A percentile compares a stretch with the other conserved stretches of the same genome.
These are phyloP conservation scores for Fusarium denticulatum DNA, from an alignment of 2,329 filamentous ascomycete genomes.

Conservation along the genomic window DNA sequence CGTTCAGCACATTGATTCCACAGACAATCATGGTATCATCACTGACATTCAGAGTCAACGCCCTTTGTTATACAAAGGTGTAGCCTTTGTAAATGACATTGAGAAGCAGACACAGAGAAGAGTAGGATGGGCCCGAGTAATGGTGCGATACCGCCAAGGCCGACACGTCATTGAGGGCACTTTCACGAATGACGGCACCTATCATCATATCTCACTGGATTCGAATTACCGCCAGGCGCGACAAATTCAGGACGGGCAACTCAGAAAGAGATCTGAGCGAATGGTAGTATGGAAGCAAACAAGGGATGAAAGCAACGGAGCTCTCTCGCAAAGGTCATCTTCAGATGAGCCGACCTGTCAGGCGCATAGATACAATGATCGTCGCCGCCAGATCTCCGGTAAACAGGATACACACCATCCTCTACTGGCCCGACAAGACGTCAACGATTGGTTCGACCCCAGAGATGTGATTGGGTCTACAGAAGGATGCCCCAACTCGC, in stretches of 20 bases:
- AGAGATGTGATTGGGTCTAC: conserved; percentile 71
- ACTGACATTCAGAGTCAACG: background rate
- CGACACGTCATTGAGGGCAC: conserved; percentile 26
- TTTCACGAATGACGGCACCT: conserved; percentile 22
- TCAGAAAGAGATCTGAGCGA: background rate
- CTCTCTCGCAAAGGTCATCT: background rate
- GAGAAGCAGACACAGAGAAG: background rate
- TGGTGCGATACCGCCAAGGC: conserved; percentile 8
- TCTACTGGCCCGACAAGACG: background rate
- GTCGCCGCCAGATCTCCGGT: background rate
- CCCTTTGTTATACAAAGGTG: conserved; percentile 25
- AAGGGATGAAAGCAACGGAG: background rate
- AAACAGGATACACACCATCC: background rate
- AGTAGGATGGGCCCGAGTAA: conserved; percentile 27
- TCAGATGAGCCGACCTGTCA: conserved; percentile 4
- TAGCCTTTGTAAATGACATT: background rate
- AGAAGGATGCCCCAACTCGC: conserved; percentile 78
- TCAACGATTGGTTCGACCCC: background rate
- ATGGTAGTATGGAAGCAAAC: conserved; percentile 33
- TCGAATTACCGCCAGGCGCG: conserved; percentile 18
- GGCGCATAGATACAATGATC: background rate
- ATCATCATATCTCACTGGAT: conserved; percentile 28
- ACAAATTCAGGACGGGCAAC: rapidly evolving
- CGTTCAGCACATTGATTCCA: conserved; percentile 11
- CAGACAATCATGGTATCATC: background rate